A percentile compares a stretch with the other conserved stretches of the same genome.
These are phyloP conservation scores for Xylaria sp. DNA, from an alignment of 2,329 filamentous ascomycete genomes.

Conservation along the genomic window DNA sequence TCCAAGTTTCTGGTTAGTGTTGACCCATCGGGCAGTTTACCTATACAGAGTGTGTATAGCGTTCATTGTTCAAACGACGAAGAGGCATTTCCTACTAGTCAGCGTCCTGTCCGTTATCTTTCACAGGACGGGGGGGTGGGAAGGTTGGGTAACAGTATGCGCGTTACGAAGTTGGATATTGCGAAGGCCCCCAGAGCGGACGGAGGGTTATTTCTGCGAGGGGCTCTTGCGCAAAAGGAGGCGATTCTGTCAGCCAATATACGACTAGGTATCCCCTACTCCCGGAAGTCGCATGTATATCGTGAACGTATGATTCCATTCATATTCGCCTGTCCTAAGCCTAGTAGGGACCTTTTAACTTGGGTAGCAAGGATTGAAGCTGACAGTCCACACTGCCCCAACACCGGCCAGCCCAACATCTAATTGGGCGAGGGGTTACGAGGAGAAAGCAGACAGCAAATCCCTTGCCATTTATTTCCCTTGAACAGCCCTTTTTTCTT, in stretches of 20 bases:
- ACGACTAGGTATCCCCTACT: neutral
- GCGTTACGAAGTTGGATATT: no score
- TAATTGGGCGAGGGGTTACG: constrained; percentile 10
- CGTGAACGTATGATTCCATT: neutral
- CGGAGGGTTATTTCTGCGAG: neutral
- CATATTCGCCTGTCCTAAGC: neutral
- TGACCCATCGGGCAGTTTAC: no score
- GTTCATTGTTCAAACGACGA: no score
- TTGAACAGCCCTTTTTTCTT: neutral
- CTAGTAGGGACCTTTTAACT: neutral
- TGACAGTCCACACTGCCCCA: neutral
- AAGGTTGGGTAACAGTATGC: neutral
- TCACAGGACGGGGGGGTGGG: no score
- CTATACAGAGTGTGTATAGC: no score
- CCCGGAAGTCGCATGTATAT: neutral
- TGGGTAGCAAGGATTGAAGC: neutral
- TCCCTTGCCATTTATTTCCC: neutral
- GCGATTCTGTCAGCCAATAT: neutral
- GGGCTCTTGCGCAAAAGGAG: neutral
- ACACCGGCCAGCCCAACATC: neutral
- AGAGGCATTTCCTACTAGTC: no score
- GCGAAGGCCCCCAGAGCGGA: no score
- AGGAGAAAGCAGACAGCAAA: neutral
- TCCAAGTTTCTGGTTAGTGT: no score
- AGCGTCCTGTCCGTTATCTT: no score